phyloP scores from a whole-genome alignment of 257 asterid genomes.

The Leonotis leonurus region DNA sequence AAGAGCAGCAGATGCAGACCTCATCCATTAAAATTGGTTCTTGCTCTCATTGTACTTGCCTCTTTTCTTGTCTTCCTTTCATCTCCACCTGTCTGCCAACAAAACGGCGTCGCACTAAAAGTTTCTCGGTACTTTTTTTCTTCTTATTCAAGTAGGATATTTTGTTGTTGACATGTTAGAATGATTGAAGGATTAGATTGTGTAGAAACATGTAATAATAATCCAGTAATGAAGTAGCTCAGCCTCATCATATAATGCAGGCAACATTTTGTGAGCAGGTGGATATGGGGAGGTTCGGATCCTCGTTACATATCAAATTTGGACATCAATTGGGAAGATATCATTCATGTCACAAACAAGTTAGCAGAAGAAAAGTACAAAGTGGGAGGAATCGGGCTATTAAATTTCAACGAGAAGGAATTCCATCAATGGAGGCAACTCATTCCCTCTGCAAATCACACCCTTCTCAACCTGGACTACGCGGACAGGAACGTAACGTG shows the following conservation, averaged over 20 bases:
- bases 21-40: slow-evolving; percentile 44
- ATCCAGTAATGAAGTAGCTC: slow-evolving; percentile 6
- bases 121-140: slow-evolving; percentile 37
- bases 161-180: too few species aligned
- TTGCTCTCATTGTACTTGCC: slow-evolving; percentile 29
- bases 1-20: slow-evolving; percentile 42
- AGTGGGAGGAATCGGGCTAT: slow-evolving; percentile 43
- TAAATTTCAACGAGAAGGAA: slow-evolving; percentile 62
- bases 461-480: slow-evolving; percentile 36
- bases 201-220: not conserved
- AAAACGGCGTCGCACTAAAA: slow-evolving; percentile 16
- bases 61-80: slow-evolving; percentile 39
- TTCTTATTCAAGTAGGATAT: too few species aligned
- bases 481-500: slow-evolving; percentile 58
- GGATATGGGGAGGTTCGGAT: slow-evolving; percentile 65
- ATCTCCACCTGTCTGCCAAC: slow-evolving; percentile 46
- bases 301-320: slow-evolving; percentile 54
- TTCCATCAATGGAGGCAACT: slow-evolving; percentile 41
- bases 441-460: slow-evolving; percentile 42
- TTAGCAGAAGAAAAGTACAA: slow-evolving; percentile 20
- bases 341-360: slow-evolving; percentile 18
- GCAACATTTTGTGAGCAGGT: slow-evolving; percentile 65
- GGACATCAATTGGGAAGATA: slow-evolving; percentile 44
- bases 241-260: slow-evolving; percentile 51
- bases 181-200: too few species aligned